Evolutionary conservation across 2,329 filamentous ascomycete genomes (phyloP), one percentile per base, ranked within the genome.

Genomic region (Fusarium sp.): DNA sequence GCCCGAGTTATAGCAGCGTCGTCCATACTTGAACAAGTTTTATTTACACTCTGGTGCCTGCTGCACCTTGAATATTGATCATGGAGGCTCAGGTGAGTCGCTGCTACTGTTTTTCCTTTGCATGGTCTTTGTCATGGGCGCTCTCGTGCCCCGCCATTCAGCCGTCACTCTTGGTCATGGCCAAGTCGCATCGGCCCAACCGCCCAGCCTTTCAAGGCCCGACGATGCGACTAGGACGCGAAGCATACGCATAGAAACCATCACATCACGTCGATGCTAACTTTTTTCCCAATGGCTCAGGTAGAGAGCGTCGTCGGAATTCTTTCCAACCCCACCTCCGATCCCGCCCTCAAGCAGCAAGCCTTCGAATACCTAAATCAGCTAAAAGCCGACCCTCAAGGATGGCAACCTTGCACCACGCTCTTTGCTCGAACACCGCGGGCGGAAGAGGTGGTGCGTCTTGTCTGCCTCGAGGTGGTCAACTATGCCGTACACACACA

Each of bases 271-370:
- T 45, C 45, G 25, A 61, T 71, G 34, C 73, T 75, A 64, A 75
- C 67, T 30, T 61, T 50, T 41, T 23, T 52, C 77, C 72, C 35
- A 70, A 58, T 48, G 58, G 59, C 60, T 27, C 80, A 98, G 94
- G 92, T 98, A 84, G 94, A 97, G 86, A 96, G 94, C 86, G 97
- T 97, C 84, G 97, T 98, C 86, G 92, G 97, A 84, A 97, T 98
- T 86, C 94, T 95, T 84, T 97, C 92, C 87, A 92, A 96, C 84
- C 94, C 94, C 69, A 85, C 89, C 79, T 93, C 95, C 79, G 91
- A 95, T 83, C 91, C 90, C 80, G 85, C 87, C 76, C 88, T 97
- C 80, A 95, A 96, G 85, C 85, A 86, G 70, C 95, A 98, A 86
- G 95, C 96, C 76, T 93, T 94, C 82, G 91, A 95, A 64, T 97